These are phyloP conservation scores for Xylariaceae sp. DNA, from an alignment of 2,329 filamentous ascomycete genomes.

Conservation along the genomic window DNA sequence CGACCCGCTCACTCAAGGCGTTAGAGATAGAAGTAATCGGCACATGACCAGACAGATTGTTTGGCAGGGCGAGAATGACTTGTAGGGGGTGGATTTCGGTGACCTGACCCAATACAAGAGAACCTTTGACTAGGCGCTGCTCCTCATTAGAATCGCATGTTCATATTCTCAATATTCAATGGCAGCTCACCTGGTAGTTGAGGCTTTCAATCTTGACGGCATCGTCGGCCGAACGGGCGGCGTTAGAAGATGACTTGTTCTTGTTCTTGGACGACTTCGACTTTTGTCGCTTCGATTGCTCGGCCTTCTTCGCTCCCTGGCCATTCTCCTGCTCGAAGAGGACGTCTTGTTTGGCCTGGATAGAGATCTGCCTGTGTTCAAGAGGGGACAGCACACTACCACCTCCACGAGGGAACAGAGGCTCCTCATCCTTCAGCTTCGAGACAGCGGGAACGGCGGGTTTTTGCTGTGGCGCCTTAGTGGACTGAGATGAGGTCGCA, in stretches of 20 bases:
- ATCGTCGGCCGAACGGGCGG: conserved; percentile 48
- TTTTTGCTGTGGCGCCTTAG: conserved; percentile 24
- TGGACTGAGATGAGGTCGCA: conserved; percentile 27
- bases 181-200: conserved; percentile 71
- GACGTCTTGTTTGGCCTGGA: conserved; percentile 88
- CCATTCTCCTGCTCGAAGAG: conserved; percentile 74
- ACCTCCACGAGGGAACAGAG: conserved; percentile 86
- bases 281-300: conserved; percentile 50
- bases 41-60: conserved; percentile 86
- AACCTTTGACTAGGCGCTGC: conserved; percentile 82
- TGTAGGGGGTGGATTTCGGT: conserved; percentile 74
- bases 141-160: conserved; percentile 42
- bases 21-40: conserved; percentile 90
- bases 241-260: conserved; percentile 46
- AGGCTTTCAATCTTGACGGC: conserved; percentile 75
- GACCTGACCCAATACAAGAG: conserved; percentile 81
- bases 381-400: conserved; percentile 85
- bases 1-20: conserved; percentile 67
- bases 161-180: neutral
- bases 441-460: conserved; percentile 37
- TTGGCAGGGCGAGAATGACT: conserved; percentile 77
- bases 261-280: conserved; percentile 49
- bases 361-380: conserved; percentile 93
- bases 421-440: conserved; percentile 69
- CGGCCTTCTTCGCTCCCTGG: conserved; percentile 42